Conservation (phyloP, 2,329 filamentous ascomycete genomes). For the Furcasterigmium furcatum region DNA sequence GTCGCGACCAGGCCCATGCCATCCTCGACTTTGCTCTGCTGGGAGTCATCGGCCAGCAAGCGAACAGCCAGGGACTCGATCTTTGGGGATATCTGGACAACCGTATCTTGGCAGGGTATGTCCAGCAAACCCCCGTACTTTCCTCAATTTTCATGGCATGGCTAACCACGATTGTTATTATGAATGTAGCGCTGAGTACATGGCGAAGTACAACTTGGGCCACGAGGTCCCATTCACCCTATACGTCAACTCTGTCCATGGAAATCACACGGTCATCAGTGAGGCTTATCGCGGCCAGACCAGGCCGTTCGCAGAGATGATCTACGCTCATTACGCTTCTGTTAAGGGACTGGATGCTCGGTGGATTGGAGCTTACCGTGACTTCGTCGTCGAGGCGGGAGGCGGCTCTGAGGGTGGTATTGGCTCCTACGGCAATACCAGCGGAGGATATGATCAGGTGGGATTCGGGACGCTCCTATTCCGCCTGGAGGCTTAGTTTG, state of each 20-base stretch:
- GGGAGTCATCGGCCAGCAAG: constrained; percentile 29
- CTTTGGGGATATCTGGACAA: constrained; percentile 25
- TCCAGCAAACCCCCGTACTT: neutral
- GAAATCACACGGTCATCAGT: constrained; percentile 20
- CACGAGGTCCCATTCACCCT: constrained; percentile 4
- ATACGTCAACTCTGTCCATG: constrained; percentile 2
- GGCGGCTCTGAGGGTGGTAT: constrained; percentile 38
- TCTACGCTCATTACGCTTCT: constrained; percentile 34
- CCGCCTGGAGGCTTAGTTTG: neutral
- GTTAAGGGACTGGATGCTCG: constrained; percentile 30
- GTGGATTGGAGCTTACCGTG: constrained; percentile 31
- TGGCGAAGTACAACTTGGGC: constrained; percentile 5
- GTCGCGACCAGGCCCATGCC: constrained; percentile 35
- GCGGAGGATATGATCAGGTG: constrained; percentile 36
- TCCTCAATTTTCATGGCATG: neutral
- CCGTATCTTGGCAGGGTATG: constrained; percentile 10
- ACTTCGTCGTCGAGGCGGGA: constrained; percentile 26
- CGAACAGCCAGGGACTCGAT: constrained; percentile 32
- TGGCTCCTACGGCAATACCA: constrained; percentile 35
- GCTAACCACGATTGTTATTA: no score
- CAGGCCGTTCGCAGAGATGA: constrained; percentile 32
- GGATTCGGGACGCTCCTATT: constrained; percentile 25
- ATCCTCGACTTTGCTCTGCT: constrained; percentile 28
- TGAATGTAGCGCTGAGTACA: constrained; percentile 1
- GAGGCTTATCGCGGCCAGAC: constrained; percentile 22